These are phyloP conservation scores for Mycena venus DNA, from an alignment of 768 basidiomycete genomes.

Conservation along the genomic window DNA sequence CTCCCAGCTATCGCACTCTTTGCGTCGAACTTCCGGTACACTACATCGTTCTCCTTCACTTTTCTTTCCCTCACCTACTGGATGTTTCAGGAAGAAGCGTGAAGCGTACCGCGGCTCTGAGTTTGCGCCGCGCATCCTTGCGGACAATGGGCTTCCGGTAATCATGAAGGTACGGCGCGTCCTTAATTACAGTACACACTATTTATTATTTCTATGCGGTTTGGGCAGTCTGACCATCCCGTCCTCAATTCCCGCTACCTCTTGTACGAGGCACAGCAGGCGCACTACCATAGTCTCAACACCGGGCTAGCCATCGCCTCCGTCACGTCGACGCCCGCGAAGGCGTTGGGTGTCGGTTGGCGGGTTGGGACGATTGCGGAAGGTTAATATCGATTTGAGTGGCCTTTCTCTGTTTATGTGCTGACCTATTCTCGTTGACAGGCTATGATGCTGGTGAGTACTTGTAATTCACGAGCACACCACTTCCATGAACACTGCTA, in stretches of 20 bases:
- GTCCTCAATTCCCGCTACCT: conserved; percentile 75
- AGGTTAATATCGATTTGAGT: conserved; percentile 48
- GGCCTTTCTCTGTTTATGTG: background rate
- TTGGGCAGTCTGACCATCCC: conserved; percentile 67
- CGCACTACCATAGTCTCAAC: conserved; percentile 74
- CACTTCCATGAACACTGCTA: background rate
- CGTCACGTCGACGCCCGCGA: conserved; percentile 76
- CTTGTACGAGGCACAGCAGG: conserved; percentile 78
- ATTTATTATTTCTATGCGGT: background rate
- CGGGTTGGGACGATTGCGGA: conserved; percentile 72
- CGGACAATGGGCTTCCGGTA: conserved; percentile 74
- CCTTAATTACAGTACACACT: background rate
- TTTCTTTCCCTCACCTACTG: background rate
- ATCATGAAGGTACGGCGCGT: conserved; percentile 72
- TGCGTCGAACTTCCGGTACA: conserved; percentile 68
- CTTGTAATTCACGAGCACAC: background rate
- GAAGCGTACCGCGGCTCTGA: conserved; percentile 77
- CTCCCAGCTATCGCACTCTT: conserved; percentile 82
- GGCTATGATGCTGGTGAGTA: conserved; percentile 77
- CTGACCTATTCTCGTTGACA: conserved; percentile 19
- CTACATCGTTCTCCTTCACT: background rate
- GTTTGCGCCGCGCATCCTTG: conserved; percentile 80
- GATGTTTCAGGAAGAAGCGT: conserved; percentile 53
- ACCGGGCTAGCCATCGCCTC: conserved; percentile 69
- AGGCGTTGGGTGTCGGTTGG: conserved; percentile 74